Base-by-base conservation (phyloP, 1,139 yeast genomes). In the Protomyces lactucae-debilis region DNA sequence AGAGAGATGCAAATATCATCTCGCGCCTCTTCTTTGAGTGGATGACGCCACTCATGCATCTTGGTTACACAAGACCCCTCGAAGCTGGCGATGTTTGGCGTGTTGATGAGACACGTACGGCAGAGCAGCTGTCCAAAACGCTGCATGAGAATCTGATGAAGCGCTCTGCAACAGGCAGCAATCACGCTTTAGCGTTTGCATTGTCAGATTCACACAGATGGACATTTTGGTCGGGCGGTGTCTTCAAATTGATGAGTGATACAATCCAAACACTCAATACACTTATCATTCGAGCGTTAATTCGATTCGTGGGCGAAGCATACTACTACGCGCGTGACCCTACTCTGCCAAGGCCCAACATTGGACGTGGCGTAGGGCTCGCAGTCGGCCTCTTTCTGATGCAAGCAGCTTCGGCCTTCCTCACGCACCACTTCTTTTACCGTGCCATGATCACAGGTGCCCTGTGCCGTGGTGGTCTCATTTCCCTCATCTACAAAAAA, bases 21-120 rank as follows among this genome's bases (percentile, higher is more conserved):
- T 85, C 95, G 18, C 81, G 83, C 67, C 78, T 95, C 66, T 85
- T 95, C 0, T 93, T 93, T 74, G 79, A 84, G 52, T 93, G 99
- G 99, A 88, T 93, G 95, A 84, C 92, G 1, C 88, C 86, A 3
- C 79, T 93, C 72, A 92, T 93, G 97, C 85, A 81, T 72, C 82
- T 82, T 66, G 95, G 95, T 0, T 88, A 87, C 72, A 79, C 80
- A 65, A 79, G 95, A 70, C 85, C 89, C 0, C 74, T 88, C 43
- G 83, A 83, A 60, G 83, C 85, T 5, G 80, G 82, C 63, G 95
- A 88, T 73, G 73, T 88, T 65, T 87, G 78, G 74, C 75, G 76
- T 53, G 77, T 87, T 64, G 80, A 82, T 14, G 80, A 78, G 10
- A 81, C 83, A 23, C 74, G 70, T 1, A 40, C 55, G 9, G 60